phyloP scores from a whole-genome alignment of 2,329 filamentous ascomycete species.

The Trichoderma pleuroti region DNA sequence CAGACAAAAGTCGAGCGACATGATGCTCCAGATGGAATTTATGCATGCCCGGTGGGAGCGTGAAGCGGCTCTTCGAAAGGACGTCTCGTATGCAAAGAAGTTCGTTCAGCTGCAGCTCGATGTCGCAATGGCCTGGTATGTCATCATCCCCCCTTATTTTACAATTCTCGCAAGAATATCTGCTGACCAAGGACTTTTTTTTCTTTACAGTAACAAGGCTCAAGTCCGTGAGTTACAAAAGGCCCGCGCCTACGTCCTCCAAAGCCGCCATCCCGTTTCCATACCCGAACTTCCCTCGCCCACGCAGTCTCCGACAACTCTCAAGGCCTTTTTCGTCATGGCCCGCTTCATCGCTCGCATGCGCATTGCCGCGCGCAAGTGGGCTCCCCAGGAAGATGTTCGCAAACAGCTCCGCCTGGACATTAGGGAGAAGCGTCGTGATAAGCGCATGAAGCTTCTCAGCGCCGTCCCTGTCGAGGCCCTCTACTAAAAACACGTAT shows the following conservation, averaged over 20 bases:
- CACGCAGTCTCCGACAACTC: slow-evolving; percentile 28
- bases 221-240: slow-evolving; percentile 81
- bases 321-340: slow-evolving; percentile 45
- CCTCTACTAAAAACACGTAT: neutral
- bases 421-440: slow-evolving; percentile 45
- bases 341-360: slow-evolving; percentile 53
- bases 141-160: slow-evolving; percentile 28
- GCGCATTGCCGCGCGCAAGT: slow-evolving; percentile 45
- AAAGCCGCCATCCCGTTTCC: slow-evolving; percentile 37
- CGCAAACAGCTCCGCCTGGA: slow-evolving; percentile 48
- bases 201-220: slow-evolving; percentile 73
- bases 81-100: slow-evolving; percentile 81
- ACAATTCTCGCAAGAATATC: neutral
- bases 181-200: too few relatives aligned
- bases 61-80: slow-evolving; percentile 74
- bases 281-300: slow-evolving; percentile 27
- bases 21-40: slow-evolving; percentile 88
- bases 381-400: slow-evolving; percentile 51
- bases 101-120: slow-evolving; percentile 77
- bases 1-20: slow-evolving; percentile 71
- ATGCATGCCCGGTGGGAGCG: slow-evolving; percentile 76
- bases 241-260: slow-evolving; percentile 56
- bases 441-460: slow-evolving; percentile 41
- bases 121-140: slow-evolving; percentile 86
- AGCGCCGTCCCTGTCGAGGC: slow-evolving; percentile 39